Evolutionary conservation across 257 asterid species (phyloP).

Genomic region (Thymus quinquecostatus): DNA sequence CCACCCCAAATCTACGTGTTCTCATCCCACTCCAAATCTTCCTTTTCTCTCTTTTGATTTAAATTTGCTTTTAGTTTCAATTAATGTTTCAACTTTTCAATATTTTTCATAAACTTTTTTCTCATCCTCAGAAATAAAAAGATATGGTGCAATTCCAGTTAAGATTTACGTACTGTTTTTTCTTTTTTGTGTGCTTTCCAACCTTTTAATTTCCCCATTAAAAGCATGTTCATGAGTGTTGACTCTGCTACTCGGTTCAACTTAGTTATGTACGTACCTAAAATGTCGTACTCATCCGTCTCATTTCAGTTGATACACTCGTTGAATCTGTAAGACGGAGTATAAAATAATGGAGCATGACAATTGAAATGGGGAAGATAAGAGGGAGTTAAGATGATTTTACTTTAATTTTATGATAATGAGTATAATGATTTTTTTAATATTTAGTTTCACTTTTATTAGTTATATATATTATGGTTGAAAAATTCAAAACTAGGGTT

Average conservation of each 20-base stretch:
- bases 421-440: no score
- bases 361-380: no score
- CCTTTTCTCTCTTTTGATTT: conserved; percentile 40
- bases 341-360: no score
- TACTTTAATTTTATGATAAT: no score
- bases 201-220: conserved; percentile 10
- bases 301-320: no score
- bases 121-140: conserved; percentile 32
- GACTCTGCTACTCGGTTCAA: neutral
- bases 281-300: no score
- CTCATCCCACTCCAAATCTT: conserved; percentile 41
- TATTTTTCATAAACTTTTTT: conserved; percentile 31
- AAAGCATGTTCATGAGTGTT: conserved; percentile 26
- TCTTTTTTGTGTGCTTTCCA: conserved; percentile 16
- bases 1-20: conserved; percentile 80
- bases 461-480: no score
- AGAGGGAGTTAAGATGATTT: no score
- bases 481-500: no score
- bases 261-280: no score
- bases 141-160: conserved; percentile 59
- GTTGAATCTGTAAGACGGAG: no score
- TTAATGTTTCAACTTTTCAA: conserved; percentile 50
- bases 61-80: conserved; percentile 31
- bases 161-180: conserved; percentile 27
- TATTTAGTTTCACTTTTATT: no score